These are phyloP conservation scores for Maudiozyma pseudohumilis DNA, from an alignment of 805 yeast species.

Conservation along the genomic window DNA sequence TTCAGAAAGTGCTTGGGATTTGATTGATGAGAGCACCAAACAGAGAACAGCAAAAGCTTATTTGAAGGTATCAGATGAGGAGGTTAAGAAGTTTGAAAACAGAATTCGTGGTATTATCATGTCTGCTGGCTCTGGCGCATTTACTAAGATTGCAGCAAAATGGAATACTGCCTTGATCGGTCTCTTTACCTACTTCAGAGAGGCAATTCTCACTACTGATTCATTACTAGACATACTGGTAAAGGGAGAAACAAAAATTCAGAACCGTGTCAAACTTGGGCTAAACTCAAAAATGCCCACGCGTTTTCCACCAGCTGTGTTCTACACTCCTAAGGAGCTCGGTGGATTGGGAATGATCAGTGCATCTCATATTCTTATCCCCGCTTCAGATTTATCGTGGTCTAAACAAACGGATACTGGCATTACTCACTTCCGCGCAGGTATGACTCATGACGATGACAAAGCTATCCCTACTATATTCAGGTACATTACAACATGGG, in stretches of 20 bases:
- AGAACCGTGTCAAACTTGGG: conserved; percentile 89
- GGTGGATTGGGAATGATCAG: conserved; percentile 98
- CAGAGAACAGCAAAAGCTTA: conserved; percentile 86
- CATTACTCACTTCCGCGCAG: conserved; percentile 86
- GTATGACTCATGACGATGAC: conserved; percentile 75
- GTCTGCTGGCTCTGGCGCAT: conserved; percentile 94
- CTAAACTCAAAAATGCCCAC: conserved; percentile 97
- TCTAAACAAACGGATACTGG: conserved; percentile 92
- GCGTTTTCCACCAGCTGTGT: conserved; percentile 96
- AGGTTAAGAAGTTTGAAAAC: conserved; percentile 69
- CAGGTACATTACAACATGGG: conserved; percentile 93
- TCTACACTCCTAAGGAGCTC: conserved; percentile 91
- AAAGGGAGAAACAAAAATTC: conserved; percentile 85
- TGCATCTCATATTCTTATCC: conserved; percentile 92
- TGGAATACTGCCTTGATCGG: conserved; percentile 93
- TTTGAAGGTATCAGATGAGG: conserved; percentile 73
- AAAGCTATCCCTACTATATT: conserved; percentile 86
- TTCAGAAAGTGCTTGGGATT: conserved; percentile 88
- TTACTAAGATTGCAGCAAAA: conserved; percentile 84
- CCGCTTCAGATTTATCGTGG: conserved; percentile 86
- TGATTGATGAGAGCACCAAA: conserved; percentile 57
- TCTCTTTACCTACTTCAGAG: conserved; percentile 81
- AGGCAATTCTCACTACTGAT: conserved; percentile 81
- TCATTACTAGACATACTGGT: conserved; percentile 71
- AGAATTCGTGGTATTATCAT: conserved; percentile 81